Evolutionary conservation across 1,139 yeast genomes (phyloP), one percentile per base, ranked within the genome.

Genomic region (Pichia norvegensis): DNA sequence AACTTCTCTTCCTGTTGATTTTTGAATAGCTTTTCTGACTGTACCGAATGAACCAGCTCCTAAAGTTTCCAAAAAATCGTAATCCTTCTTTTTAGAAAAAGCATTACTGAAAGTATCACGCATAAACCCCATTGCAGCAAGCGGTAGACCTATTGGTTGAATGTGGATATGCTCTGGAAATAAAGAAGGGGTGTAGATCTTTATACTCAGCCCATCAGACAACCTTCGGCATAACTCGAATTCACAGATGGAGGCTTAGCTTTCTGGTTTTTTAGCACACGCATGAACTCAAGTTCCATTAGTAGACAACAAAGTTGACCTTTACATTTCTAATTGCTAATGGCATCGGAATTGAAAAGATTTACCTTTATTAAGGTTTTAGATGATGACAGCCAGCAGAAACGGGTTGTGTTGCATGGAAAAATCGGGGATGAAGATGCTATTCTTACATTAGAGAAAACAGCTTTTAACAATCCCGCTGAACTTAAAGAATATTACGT

Each of bases 381-480:
- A 33, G 66, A 67, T 38, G 67, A 77, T 10, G 81, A 84, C 58
- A 76, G 94, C 0, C 80, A 78, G 53, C 68, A 79, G 10, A 92
- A 92, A 60, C 64, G 73, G 1, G 62, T 82, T 25, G 79, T 76
- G 0, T 55, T 88, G 1, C 67, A 88, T 21, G 98, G 97, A 0
- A 57, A 65, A 2, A 82, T 92, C 22, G 70, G 73, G 6, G 67
- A 59, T 2, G 45, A 79, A 44, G 66, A 72, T 38, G 96, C 96
- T 7, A 81, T 92, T n/a, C 58, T 87, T 16, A 69, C 81, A 8
- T 61, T 86, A 9, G 95, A 87, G 58, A 85, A 86, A 63, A 71
- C 88, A 0, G 81, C 78, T 42, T 86, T 85, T 60, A 81, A 77
- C 42, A 81, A 81, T 57, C 44, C 55, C 4, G 42, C 49, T n/a